Base-by-base conservation (phyloP, 257 asterid genomes). In the Solanum gandarillasii region DNA sequence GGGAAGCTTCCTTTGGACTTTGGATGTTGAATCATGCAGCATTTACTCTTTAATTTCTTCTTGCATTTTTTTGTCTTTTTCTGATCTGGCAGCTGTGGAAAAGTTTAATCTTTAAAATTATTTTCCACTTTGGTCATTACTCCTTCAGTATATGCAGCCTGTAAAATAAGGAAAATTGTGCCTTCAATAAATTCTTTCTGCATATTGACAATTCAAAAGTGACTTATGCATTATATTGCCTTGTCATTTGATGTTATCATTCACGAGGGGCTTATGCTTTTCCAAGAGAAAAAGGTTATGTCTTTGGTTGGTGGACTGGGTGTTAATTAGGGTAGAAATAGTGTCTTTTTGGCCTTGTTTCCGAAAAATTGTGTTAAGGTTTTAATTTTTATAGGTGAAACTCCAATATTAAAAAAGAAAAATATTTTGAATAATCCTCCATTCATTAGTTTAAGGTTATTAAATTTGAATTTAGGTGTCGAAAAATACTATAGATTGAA, bases 121-220 rank as follows among this genome's bases (percentile, higher is more conserved):
- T 14, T 65, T 16, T n/a, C 36, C 39, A 62, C 38, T 35, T 39
- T 39, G 25, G 20, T 65, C 78, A 39, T 85, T 67, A 67, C 65
- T 85, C 20, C 18, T 85, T 38, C 21, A 65, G 31, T 67, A 67
- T n/a, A 32, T 9, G 27, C 23, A 39, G 43, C 71, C 86, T 48
- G 86, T 82, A 82, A 82, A 48, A 48, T 67, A 39, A 85, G n/a
- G 87, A 34, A 84, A 84, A 65, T 71, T 85, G 68, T 85, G 87
- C 87, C 65, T 68, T 85, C 87, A 85, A 38, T 85, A 39, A 68
- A 85, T 85, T 85, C 46, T 27, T 85, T 65, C 82, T 27, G 31
- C 87, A 85, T 67, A 85, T 85, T 85, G 82, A 85, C 87, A 85
- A 85, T 67, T 85, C 68, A 85, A 85, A 85, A 68, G 67, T 41